Evolutionary conservation across 2,329 filamentous ascomycete genomes (phyloP).

Genomic region (Sporothrix dimorphospora): DNA sequence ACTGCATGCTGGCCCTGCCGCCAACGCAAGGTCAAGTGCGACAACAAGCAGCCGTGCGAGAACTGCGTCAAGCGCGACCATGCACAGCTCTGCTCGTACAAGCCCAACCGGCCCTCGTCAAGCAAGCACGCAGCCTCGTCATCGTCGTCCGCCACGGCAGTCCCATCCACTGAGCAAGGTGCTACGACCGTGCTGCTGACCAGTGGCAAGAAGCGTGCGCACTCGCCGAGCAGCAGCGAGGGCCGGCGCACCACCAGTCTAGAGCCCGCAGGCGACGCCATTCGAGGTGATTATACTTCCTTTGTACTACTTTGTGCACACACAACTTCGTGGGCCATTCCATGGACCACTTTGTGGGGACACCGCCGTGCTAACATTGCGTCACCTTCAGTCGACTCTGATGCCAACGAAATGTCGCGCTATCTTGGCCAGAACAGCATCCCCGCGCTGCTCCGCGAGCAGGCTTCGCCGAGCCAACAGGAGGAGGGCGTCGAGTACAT

Average conservation of each 20-base stretch:
- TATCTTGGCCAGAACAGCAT: constrained; percentile 71
- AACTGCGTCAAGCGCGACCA: constrained; percentile 70
- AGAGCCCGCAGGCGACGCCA: constrained; percentile 29
- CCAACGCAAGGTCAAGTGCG: constrained; percentile 70
- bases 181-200: constrained; percentile 31
- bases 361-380: neutral
- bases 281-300: constrained; percentile 32
- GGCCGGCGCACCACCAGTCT: constrained; percentile 37
- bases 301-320: neutral
- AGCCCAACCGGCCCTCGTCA: constrained; percentile 58
- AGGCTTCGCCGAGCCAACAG: constrained; percentile 57
- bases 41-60: constrained; percentile 69
- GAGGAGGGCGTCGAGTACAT: constrained; percentile 58
- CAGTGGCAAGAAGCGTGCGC: constrained; percentile 47
- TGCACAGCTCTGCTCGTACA: constrained; percentile 67
- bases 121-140: constrained; percentile 42
- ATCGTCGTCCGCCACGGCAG: constrained; percentile 25
- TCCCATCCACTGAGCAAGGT: neutral
- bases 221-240: constrained; percentile 48
- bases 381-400: constrained; percentile 52
- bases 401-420: constrained; percentile 57
- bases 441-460: constrained; percentile 65
- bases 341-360: neutral
- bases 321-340: neutral
- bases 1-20: constrained; percentile 70